phyloP scores from a whole-genome alignment of 768 basidiomycete species.

The Hericium alpestre region DNA sequence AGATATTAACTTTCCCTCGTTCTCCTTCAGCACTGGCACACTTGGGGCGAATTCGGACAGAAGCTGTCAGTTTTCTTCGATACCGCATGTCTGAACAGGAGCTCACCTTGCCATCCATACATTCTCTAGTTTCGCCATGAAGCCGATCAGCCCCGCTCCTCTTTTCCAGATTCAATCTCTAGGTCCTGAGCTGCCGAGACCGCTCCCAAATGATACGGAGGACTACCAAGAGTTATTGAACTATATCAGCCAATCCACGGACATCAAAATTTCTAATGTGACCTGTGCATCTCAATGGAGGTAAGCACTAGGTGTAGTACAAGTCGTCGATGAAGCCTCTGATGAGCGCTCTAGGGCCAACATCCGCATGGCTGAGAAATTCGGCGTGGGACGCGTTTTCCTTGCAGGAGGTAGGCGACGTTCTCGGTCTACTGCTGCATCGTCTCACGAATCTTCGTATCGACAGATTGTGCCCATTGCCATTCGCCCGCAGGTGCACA shows the following conservation, averaged over 20 bases:
- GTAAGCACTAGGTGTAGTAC: background rate
- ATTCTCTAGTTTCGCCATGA: background rate
- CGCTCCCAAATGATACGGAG: conserved; percentile 1
- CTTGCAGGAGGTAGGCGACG: conserved; percentile 32
- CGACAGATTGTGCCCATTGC: conserved; percentile 37
- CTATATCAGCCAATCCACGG: background rate
- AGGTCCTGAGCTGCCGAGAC: conserved; percentile 4
- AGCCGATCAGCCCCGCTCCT: conserved; percentile 4
- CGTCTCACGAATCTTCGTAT: background rate
- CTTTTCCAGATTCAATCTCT: conserved; percentile 9
- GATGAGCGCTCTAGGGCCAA: conserved; percentile 26
- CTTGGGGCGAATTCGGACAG: conserved; percentile 11
- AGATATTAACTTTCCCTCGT: background rate
- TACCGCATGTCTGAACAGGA: too few relatives aligned
- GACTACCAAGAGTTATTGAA: conserved; percentile 5
- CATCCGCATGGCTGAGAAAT: conserved; percentile 36
- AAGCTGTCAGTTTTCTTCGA: background rate
- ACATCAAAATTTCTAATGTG: conserved; percentile 4
- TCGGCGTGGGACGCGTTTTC: conserved; percentile 34
- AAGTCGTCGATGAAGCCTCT: background rate
- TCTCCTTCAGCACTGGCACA: conserved; percentile 9
- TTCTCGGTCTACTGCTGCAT: background rate
- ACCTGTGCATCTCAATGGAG: conserved; percentile 6
- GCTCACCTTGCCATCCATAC: background rate
- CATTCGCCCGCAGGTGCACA: conserved; percentile 34